These are phyloP conservation scores for Claviceps pazoutovae DNA, from an alignment of 2,329 filamentous ascomycete species.

Conservation along the genomic window DNA sequence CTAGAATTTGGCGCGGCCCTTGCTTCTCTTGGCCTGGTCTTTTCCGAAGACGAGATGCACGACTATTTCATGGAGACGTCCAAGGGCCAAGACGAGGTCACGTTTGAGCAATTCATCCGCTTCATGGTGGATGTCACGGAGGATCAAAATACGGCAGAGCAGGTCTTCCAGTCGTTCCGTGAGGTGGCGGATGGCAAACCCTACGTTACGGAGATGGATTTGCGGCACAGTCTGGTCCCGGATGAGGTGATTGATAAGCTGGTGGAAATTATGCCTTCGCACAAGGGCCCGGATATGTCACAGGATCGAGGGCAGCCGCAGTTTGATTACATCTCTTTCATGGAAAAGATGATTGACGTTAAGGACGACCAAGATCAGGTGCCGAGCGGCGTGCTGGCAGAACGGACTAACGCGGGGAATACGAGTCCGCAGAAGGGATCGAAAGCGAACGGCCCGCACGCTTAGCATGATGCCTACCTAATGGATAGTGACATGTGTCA, in stretches of 20 bases:
- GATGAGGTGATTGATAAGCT: conserved; percentile 95
- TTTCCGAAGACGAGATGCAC: conserved; percentile 97
- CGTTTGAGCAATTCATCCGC: conserved; percentile 95
- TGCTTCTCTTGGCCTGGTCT: conserved; percentile 88
- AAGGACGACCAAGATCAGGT: conserved; percentile 13
- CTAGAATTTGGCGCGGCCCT: conserved; percentile 92
- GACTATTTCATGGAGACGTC: conserved; percentile 85
- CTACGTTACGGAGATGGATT: conserved; percentile 95
- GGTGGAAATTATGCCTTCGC: conserved; percentile 69
- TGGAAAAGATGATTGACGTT: conserved; percentile 65
- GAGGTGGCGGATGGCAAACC: conserved; percentile 98
- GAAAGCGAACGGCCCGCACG: conserved; percentile 20
- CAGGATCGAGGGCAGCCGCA: conserved; percentile 75
- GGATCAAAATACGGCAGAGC: conserved; percentile 96
- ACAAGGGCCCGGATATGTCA: conserved; percentile 72
- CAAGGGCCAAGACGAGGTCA: conserved; percentile 63
- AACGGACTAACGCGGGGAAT: conserved; percentile 20
- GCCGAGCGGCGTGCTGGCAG: conserved; percentile 19
- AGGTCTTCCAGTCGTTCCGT: conserved; percentile 94
- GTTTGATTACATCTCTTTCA: conserved; percentile 94
- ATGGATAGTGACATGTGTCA: no score
- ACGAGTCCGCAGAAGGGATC: conserved; percentile 18
- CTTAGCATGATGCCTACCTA: background rate
- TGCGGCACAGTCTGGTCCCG: conserved; percentile 85
- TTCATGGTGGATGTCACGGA: conserved; percentile 99